phyloP scores from a whole-genome alignment of 257 asterid genomes.

The Thymus quinquecostatus region DNA sequence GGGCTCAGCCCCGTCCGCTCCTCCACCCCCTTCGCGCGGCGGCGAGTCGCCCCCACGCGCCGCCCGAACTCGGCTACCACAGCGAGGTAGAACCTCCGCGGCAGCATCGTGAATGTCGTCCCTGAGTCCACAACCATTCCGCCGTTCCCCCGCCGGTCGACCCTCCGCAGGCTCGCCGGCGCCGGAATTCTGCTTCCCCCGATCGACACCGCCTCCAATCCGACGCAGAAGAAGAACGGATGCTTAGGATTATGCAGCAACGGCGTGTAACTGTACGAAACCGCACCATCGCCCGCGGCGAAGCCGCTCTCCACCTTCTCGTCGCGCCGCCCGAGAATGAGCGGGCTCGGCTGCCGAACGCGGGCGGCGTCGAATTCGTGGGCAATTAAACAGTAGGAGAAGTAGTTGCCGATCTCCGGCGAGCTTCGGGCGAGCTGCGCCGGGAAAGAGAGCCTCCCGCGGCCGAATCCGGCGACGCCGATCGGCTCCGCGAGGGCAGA shows the following conservation, averaged over 20 bases:
- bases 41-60: conserved; percentile 44
- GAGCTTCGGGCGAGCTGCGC: conserved; percentile 65
- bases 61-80: conserved; percentile 52
- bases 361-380: conserved; percentile 57
- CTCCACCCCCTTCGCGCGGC: conserved; percentile 64
- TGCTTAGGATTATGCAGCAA: conserved; percentile 80
- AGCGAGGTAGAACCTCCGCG: conserved; percentile 50
- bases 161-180: conserved; percentile 56
- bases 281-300: conserved; percentile 1
- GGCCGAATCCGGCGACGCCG: conserved; percentile 96
- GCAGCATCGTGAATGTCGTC: conserved; percentile 88
- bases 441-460: conserved; percentile 77
- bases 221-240: conserved; percentile 71
- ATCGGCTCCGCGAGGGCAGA: conserved; percentile 85
- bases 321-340: conserved; percentile 70
- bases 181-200: conserved; percentile 55
- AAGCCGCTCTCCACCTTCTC: conserved; percentile 1
- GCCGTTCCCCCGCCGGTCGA: conserved; percentile 72
- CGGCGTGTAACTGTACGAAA: conserved; percentile 63
- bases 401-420: conserved; percentile 79
- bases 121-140: conserved; percentile 99
- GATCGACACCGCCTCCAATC: conserved; percentile 63
- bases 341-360: conserved; percentile 66
- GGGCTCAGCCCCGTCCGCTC: conserved; percentile 77
- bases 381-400: conserved; percentile 80